Base-by-base conservation (phyloP, 2,329 filamentous ascomycete genomes). In the Pseudogymnoascus sp. region DNA sequence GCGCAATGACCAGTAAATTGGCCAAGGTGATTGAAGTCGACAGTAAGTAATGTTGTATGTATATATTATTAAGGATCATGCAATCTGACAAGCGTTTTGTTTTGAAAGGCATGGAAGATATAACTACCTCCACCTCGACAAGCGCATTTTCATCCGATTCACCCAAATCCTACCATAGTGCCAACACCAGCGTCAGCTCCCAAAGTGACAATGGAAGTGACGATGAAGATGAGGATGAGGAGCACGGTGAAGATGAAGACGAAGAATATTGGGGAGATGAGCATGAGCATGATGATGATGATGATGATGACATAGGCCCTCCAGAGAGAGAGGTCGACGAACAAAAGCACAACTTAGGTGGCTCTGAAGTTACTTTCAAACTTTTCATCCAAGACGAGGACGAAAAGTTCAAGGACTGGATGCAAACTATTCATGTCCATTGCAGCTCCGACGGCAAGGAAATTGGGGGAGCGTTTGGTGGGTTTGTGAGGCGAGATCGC, bases 381-480 rank as follows among this genome's bases (percentile, higher is more conserved):
- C 7, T 62, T 62, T 62, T 28, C 44, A 18, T 44, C 31, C 33
- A 44, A 50, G 23, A 50, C 23, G 8, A 61, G 4, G 18, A 53
- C 3, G 23, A 31, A 1, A 44, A 53, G 6, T 64, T 64, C 18
- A 11, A 37, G n/a, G n/a, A 61, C 2, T 68, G 66, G 65, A 63
- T 67, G 38, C 50, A 67, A 16, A 63, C 53, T 10, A 65, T 68
- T 6, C 60, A 63, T 16, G 60, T 56, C 28, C 35, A 47, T 2
- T 66, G 63, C 16, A 66, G 11, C n/a, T 25, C 40, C 38, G 37
- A 68, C 11, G 64, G 61, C 2, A 63, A 68, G 25, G 35, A 25
- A 35, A 69, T 73, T 50, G 70, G 67, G 14, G 44, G 47, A 35
- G 67, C 65, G 53, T 60, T 70, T 35, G 70, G 70, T 25, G 64